Percentiles rank a stretch among this genome's conserved stretches.
Conservation (phyloP, 1,284 basidiomycete genomes). For the Trametes sp. region DNA sequence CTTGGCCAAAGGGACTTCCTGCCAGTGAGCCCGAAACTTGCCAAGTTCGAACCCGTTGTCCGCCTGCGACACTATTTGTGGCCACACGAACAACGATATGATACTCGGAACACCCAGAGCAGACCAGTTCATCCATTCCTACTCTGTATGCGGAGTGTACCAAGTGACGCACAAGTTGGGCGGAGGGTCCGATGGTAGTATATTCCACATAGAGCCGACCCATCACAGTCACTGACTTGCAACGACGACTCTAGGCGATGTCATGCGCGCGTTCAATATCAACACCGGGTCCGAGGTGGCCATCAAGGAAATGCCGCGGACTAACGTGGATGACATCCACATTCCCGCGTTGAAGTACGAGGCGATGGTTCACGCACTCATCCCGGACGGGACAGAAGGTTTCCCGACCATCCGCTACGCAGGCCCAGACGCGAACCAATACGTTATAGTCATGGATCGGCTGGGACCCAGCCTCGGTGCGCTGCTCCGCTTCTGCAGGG, state of each 20-base stretch:
- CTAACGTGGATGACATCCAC: neutral
- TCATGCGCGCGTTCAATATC: conserved; percentile 14
- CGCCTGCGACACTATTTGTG: no score
- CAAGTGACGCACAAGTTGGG: neutral
- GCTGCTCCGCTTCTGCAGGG: conserved; percentile 28
- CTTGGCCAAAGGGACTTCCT: no score
- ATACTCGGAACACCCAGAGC: neutral
- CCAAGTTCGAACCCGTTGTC: no score
- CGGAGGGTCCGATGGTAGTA: neutral
- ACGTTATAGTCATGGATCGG: conserved; percentile 30
- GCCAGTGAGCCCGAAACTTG: no score
- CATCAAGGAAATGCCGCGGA: conserved; percentile 1
- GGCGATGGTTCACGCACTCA: conserved; percentile 12
- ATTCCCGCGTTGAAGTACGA: conserved; percentile 12
- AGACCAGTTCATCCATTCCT: neutral
- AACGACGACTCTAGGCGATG: neutral
- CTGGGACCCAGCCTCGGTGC: conserved; percentile 28
- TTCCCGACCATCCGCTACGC: conserved; percentile 20
- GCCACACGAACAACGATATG: no score
- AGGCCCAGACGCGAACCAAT: conserved; percentile 13
- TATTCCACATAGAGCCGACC: neutral
- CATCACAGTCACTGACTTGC: neutral
- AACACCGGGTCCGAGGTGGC: conserved; percentile 12
- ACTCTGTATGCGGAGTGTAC: conserved; percentile 1
- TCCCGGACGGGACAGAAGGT: conserved; percentile 4